Conservation (phyloP, 805 yeast genomes). For the Citeromyces matritensis region DNA sequence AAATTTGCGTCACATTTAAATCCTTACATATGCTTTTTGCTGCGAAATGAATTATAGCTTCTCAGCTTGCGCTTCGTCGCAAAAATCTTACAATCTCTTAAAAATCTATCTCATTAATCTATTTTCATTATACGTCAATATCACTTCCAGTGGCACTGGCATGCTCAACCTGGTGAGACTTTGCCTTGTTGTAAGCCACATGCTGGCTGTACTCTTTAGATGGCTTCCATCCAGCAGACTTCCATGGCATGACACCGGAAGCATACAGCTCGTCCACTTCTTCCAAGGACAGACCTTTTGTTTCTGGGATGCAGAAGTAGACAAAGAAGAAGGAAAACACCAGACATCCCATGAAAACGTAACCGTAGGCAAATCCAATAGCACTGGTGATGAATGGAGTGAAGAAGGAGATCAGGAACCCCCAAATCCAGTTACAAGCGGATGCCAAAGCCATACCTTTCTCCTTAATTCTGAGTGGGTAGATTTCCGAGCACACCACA, state of each 20-base stretch:
- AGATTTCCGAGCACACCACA: conserved; percentile 41
- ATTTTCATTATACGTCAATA: too few relatives aligned
- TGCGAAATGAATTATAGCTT: too few relatives aligned
- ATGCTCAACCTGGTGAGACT: too few relatives aligned
- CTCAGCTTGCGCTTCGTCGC: too few relatives aligned
- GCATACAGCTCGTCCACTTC: conserved; percentile 49
- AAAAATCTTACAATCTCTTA: too few relatives aligned
- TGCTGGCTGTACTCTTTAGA: too few relatives aligned
- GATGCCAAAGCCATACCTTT: conserved; percentile 52
- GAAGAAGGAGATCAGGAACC: conserved; percentile 54
- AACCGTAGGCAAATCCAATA: conserved; percentile 35
- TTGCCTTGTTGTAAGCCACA: too few relatives aligned
- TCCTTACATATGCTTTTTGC: too few relatives aligned
- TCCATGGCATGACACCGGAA: too few relatives aligned
- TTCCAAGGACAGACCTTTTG: conserved; percentile 53
- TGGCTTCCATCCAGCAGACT: too few relatives aligned
- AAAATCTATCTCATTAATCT: conserved; percentile 3
- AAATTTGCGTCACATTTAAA: too few relatives aligned
- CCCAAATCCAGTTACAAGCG: conserved; percentile 65
- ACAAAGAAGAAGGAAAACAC: conserved; percentile 40
- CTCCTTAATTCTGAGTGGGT: conserved; percentile 56
- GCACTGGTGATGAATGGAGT: conserved; percentile 38
- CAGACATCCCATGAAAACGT: conserved; percentile 39
- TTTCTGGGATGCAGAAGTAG: conserved; percentile 43
- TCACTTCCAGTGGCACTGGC: too few relatives aligned